Conservation (phyloP, 164 flowering plant genomes). For the Nymphaea colorata region DNA sequence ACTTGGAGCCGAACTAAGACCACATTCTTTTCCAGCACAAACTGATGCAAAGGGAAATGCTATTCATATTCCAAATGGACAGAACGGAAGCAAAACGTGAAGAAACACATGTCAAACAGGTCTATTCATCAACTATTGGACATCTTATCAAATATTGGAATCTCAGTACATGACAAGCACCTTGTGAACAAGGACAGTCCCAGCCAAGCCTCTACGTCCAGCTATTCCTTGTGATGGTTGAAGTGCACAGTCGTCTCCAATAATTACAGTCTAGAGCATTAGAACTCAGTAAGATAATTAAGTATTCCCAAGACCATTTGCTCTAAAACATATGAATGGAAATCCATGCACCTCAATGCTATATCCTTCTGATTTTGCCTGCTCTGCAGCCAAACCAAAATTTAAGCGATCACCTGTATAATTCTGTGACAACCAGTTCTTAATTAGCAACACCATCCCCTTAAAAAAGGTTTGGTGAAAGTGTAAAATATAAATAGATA, state of each 20-base stretch:
- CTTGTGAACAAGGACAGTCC: conserved; percentile 88
- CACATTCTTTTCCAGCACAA: too few relatives aligned
- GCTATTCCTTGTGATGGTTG: conserved; percentile 93
- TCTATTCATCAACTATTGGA: too few relatives aligned
- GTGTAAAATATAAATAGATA: background rate
- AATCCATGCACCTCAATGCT: conserved; percentile 56
- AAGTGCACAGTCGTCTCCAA: conserved; percentile 98
- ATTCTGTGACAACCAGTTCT: conserved; percentile 35
- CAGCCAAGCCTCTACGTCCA: conserved; percentile 97
- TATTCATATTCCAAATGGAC: too few relatives aligned
- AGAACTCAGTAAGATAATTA: too few relatives aligned
- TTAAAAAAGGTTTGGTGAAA: background rate
- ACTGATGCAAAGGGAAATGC: too few relatives aligned
- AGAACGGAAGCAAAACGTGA: too few relatives aligned
- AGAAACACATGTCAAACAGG: too few relatives aligned
- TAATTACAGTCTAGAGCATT: conserved; percentile 59
- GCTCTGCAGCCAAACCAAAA: conserved; percentile 96
- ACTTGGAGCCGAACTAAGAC: too few relatives aligned
- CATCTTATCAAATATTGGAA: too few relatives aligned
- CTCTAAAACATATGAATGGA: background rate
- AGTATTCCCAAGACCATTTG: background rate
- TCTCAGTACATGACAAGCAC: conserved; percentile 15
- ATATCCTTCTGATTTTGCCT: conserved; percentile 94
- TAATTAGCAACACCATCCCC: background rate
- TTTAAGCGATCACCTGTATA: conserved; percentile 95